These are phyloP conservation scores for Kodamaea laetipori DNA, from an alignment of 805 yeast genomes.

Conservation along the genomic window DNA sequence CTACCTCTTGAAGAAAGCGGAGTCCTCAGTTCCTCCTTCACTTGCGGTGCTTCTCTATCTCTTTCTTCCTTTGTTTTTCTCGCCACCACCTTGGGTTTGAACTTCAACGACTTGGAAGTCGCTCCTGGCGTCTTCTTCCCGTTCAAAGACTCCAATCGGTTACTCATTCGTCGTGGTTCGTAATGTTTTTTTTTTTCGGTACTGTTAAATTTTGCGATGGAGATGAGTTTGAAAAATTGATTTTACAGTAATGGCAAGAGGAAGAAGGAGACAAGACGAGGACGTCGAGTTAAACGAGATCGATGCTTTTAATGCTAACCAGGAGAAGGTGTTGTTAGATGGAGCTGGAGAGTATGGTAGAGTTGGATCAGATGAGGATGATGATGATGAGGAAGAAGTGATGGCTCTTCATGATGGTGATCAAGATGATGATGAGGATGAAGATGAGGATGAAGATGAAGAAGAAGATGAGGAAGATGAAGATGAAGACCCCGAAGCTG, in stretches of 20 bases:
- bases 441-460: conserved; percentile 48
- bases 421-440: conserved; percentile 45
- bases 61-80: conserved; percentile 83
- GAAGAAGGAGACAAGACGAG: conserved; percentile 14
- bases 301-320: conserved; percentile 63
- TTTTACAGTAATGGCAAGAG: conserved; percentile 23
- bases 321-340: conserved; percentile 57
- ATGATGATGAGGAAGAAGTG: conserved; percentile 59
- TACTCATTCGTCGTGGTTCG: conserved; percentile 28
- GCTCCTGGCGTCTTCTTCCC: conserved; percentile 40
- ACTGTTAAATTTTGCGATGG: conserved; percentile 2
- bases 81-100: conserved; percentile 85
- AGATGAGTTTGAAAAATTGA: conserved; percentile 2
- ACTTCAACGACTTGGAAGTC: conserved; percentile 50
- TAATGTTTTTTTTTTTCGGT: conserved; percentile 13
- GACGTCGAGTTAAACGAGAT: conserved; percentile 50
- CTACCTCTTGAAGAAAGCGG: conserved; percentile 30
- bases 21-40: conserved; percentile 34
- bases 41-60: conserved; percentile 69
- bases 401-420: conserved; percentile 42
- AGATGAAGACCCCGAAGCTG: conserved; percentile 25
- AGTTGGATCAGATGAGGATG: conserved; percentile 26
- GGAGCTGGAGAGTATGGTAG: conserved; percentile 51
- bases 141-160: conserved; percentile 44
- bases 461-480: conserved; percentile 38